Conservation (phyloP, 73 alveolate species). For the Paramecium bursaria region DNA sequence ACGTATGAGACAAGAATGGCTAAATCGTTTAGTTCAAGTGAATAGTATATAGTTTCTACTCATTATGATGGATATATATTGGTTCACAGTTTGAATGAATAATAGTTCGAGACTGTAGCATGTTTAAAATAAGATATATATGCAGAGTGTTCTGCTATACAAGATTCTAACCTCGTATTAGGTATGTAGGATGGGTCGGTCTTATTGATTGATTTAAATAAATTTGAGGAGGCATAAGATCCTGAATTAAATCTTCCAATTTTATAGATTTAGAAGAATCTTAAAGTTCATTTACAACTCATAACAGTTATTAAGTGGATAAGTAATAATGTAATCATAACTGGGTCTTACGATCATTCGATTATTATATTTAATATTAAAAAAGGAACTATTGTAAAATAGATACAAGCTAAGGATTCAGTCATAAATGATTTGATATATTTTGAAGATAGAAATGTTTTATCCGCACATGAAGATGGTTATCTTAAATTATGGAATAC, state of each 20-base stretch:
- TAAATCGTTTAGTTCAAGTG: conserved; percentile 1
- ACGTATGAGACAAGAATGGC: conserved; percentile 23
- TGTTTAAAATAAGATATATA: neutral
- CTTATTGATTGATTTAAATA: neutral
- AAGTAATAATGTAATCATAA: neutral
- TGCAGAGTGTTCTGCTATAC: conserved; percentile 43
- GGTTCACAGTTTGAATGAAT: neutral
- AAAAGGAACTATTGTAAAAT: conserved; percentile 20
- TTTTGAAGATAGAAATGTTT: neutral
- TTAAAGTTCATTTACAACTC: conserved; percentile 31
- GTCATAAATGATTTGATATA: neutral
- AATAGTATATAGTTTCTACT: neutral
- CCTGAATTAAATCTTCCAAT: no score
- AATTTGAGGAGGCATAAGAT: neutral
- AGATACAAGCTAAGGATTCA: conserved; percentile 40
- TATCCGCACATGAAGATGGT: conserved; percentile 51
- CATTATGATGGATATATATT: conserved; percentile 17
- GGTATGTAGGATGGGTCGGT: conserved; percentile 19
- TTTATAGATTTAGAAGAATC: no score
- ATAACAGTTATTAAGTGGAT: conserved; percentile 40
- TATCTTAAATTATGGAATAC: conserved; percentile 46
- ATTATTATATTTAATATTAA: conserved; percentile 11
- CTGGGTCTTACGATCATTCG: conserved; percentile 53
- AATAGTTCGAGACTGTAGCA: neutral
- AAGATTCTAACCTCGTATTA: conserved; percentile 29